These are phyloP conservation scores for Datura wrightii DNA, from an alignment of 257 asterid genomes.

Conservation along the genomic window DNA sequence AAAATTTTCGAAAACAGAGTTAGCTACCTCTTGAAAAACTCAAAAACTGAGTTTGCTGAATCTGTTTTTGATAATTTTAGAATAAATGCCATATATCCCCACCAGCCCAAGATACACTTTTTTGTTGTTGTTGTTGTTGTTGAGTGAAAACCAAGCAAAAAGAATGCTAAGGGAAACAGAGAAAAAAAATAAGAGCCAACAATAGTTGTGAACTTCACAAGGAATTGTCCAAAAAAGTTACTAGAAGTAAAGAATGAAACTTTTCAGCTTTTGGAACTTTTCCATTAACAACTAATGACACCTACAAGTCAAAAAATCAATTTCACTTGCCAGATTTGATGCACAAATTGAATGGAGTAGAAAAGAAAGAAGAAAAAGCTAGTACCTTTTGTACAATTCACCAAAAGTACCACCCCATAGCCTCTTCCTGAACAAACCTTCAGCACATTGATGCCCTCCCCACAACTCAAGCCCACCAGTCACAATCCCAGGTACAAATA, in stretches of 20 bases:
- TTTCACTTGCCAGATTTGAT: background rate
- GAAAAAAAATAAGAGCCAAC: background rate
- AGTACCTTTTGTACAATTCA: conserved; percentile 73
- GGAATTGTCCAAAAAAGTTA: background rate
- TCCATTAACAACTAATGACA: conserved; percentile 6
- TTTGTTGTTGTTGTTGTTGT: background rate
- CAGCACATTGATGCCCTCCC: conserved; percentile 93
- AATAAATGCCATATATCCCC: background rate
- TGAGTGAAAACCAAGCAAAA: background rate
- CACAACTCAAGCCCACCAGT: conserved; percentile 95
- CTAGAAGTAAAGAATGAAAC: background rate
- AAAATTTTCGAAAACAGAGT: background rate
- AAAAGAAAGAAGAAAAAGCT: background rate
- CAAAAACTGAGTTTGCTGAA: background rate
- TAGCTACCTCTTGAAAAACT: background rate
- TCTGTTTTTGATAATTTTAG: background rate
- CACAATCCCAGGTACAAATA: conserved; percentile 90
- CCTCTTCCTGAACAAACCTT: conserved; percentile 86
- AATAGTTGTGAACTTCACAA: background rate
- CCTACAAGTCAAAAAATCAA: background rate
- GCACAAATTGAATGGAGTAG: background rate
- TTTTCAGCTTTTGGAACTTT: background rate
- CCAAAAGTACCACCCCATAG: conserved; percentile 97
- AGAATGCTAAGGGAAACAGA: background rate
- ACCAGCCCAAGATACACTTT: conserved; percentile 9